Conservation (phyloP, 306 rosid genomes). For the Abrus precatorius region DNA sequence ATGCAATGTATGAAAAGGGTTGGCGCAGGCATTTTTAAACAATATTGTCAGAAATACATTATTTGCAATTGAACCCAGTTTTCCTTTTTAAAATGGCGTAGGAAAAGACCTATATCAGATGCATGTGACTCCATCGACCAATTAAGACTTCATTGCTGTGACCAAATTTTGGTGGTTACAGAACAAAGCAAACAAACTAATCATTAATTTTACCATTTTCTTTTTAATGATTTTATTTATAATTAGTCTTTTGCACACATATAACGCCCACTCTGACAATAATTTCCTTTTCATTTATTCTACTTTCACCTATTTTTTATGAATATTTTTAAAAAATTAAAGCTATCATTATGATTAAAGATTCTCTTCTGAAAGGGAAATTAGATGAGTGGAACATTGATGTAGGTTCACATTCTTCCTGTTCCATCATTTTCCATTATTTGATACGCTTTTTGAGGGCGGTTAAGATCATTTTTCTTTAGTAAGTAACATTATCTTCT, state of each 20-base stretch:
- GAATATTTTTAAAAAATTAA: not conserved
- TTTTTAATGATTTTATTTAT: slow-evolving; percentile 32
- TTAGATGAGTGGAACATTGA: slow-evolving; percentile 31
- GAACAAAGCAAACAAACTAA: slow-evolving; percentile 57
- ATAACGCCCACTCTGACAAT: slow-evolving; percentile 41
- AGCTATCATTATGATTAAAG: slow-evolving; percentile 47
- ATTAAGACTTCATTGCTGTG: slow-evolving; percentile 34
- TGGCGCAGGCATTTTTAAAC: not conserved
- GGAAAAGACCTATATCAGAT: slow-evolving; percentile 51
- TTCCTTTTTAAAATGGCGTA: slow-evolving; percentile 2
- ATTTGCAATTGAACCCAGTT: slow-evolving; percentile 9
- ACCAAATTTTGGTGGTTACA: slow-evolving; percentile 53
- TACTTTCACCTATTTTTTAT: not conserved
- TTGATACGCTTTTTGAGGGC: slow-evolving; percentile 60
- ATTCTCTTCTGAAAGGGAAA: slow-evolving; percentile 34
- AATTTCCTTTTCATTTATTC: slow-evolving; percentile 34
- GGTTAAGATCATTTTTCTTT: slow-evolving; percentile 48
- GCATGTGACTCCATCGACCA: slow-evolving; percentile 66
- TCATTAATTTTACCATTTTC: slow-evolving; percentile 45
- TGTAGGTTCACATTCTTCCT: slow-evolving; percentile 44
- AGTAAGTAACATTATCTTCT: too few species aligned
- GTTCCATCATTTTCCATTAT: slow-evolving; percentile 58
- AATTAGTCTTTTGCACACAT: slow-evolving; percentile 27
- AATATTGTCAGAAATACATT: slow-evolving; percentile 19
- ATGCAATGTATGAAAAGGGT: slow-evolving; percentile 25